Evolutionary conservation across 192 early-diverging fungal genomes (phyloP).

Genomic region (Linnemannia exigua): DNA sequence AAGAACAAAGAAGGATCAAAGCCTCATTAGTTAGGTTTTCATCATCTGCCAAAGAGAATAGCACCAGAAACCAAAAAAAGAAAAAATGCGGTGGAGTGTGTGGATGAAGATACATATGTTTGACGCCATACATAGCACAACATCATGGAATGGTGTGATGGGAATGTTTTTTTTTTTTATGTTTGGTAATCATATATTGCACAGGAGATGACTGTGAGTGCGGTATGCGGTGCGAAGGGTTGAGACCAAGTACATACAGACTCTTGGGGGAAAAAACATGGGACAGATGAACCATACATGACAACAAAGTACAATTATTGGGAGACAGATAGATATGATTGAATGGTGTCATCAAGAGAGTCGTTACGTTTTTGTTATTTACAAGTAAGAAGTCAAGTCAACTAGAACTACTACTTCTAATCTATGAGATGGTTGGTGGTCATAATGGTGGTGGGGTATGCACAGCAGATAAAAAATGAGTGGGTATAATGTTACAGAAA

Average conservation of each 20-base stretch:
- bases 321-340: background rate
- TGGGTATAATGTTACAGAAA: background rate
- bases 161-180: too few species aligned
- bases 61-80: background rate
- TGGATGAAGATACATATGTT: too few species aligned
- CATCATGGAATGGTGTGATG: too few species aligned
- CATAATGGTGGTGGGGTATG: background rate
- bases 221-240: too few species aligned
- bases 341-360: background rate
- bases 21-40: too few species aligned
- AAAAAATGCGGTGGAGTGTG: too few species aligned
- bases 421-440: background rate
- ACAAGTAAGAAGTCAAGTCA: background rate
- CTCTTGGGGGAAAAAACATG: background rate
- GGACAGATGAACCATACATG: background rate
- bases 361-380: slow-evolving; percentile 9
- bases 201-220: too few species aligned
- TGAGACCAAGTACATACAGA: background rate
- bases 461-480: background rate
- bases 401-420: slow-evolving; percentile 8
- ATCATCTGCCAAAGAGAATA: too few species aligned
- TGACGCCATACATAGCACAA: too few species aligned
- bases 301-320: background rate
- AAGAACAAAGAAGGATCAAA: too few species aligned
- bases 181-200: too few species aligned